A percentile compares a stretch with the other conserved stretches of the same genome.
phyloP scores from a whole-genome alignment of 805 yeast species.

The Suhomyces sp. region DNA sequence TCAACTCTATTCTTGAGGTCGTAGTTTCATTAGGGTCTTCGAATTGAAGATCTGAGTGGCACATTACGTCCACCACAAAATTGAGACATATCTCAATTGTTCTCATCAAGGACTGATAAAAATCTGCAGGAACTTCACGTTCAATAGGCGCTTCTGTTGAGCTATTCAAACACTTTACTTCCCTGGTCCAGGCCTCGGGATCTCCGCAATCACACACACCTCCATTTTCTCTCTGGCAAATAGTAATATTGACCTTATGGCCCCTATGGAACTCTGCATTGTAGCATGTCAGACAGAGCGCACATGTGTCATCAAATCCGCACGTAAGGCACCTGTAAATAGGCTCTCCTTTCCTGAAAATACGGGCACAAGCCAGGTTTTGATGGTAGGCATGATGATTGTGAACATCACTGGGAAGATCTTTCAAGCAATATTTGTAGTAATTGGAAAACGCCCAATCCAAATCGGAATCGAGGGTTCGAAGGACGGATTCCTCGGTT shows the following conservation, averaged over 20 bases:
- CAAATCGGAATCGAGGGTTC: slow-evolving; percentile 21
- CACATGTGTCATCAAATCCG: slow-evolving; percentile 81
- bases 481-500: slow-evolving; percentile 1
- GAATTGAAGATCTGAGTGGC: slow-evolving; percentile 45
- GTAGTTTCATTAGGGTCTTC: slow-evolving; percentile 24
- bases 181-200: slow-evolving; percentile 71
- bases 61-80: slow-evolving; percentile 60
- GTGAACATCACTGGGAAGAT: slow-evolving; percentile 20
- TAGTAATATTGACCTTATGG: slow-evolving; percentile 66
- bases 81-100: slow-evolving; percentile 54
- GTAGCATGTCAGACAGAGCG: slow-evolving; percentile 75
- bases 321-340: slow-evolving; percentile 74
- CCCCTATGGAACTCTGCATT: slow-evolving; percentile 66
- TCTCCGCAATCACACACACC: slow-evolving; percentile 92
- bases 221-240: slow-evolving; percentile 66
- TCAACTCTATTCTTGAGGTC: slow-evolving; percentile 22
- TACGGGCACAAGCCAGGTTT: slow-evolving; percentile 70
- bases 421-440: slow-evolving; percentile 18
- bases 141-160: too few species aligned
- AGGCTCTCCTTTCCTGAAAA: slow-evolving; percentile 76
- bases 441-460: slow-evolving; percentile 36
- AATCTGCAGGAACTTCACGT: slow-evolving; percentile 43
- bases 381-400: slow-evolving; percentile 48
- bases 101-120: slow-evolving; percentile 34
- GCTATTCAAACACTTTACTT: slow-evolving; percentile 11